Evolutionary conservation across 2,329 filamentous ascomycete genomes (phyloP), one percentile per base, ranked within the genome.

Genomic region (Lachnellula willkommii): DNA sequence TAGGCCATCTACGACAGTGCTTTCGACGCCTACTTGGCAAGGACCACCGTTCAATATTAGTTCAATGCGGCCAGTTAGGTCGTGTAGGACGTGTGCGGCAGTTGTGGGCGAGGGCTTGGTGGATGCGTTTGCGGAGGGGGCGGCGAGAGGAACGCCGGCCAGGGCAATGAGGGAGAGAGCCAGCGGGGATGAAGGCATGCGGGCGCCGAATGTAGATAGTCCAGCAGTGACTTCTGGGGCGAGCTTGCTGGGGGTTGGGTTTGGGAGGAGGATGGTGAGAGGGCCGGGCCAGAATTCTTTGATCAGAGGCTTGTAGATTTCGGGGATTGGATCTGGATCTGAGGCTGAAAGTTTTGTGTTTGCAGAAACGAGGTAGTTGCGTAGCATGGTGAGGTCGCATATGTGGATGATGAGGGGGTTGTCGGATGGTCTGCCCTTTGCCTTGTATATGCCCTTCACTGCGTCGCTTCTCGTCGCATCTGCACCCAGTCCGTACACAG

Each of bases 341-440:
- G 14, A 63, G 1, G n/a, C 1, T 51, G 36, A 66, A 63, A 47
- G 39, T 14, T 46, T 37, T 14, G 43, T 35, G n/a, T 39, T 52
- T 8, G 52, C 45, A 22, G 61, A 56, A 6, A 39, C 20, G 52
- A 68, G 43, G 22, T 69, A 59, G 26, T 52, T 52, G 42, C 63
- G 62, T 3, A 69, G 58, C 66, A 68, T 68, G 2, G 55, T 60
- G 11, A 96, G 73, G 53, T 94, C 94, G 65, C 87, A 85, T 53
- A 97, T 79, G 71, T 99, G 94, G 24, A 96, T 85, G 64, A 99
- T 99, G 56, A 99, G 81, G 17, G 94, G 94, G 70, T 99, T 99
- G 69, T 99, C 94, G 6, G 88, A 88, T 3, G 94, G 94, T 54
- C 94, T 77, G 54, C 90, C 88, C 74, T 99, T 99, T 52, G 90